Conservation (phyloP, 257 asterid genomes). For the Fraxinus excelsior region DNA sequence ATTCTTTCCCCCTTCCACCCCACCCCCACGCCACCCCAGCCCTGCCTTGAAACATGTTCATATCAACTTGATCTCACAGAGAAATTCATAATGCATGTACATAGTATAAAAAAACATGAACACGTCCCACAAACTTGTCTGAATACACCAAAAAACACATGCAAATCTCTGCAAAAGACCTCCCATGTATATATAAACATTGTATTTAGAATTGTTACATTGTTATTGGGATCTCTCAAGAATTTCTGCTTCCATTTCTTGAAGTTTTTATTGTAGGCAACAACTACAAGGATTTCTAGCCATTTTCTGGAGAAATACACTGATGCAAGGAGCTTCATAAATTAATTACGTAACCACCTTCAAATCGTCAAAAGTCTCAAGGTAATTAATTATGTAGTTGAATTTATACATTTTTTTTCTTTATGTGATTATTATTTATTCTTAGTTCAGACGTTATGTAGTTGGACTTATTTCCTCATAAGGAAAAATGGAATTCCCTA, state of each 20-base stretch:
- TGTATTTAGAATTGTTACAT: not conserved
- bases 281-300: not conserved
- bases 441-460: not conserved
- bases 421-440: not conserved
- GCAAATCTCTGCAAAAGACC: not conserved
- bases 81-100: not conserved
- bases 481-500: not conserved
- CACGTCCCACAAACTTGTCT: not conserved
- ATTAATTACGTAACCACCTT: not conserved
- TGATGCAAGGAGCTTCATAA: not conserved
- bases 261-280: not conserved
- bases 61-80: not conserved
- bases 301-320: not conserved
- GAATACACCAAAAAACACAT: not conserved
- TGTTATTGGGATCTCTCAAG: not conserved
- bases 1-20: constrained; percentile 22
- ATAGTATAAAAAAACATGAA: not conserved
- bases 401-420: too few relatives aligned
- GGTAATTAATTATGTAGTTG: not conserved
- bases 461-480: constrained; percentile 28
- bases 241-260: not conserved
- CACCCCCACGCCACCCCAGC: not conserved
- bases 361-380: not conserved
- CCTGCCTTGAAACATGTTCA: too few relatives aligned
- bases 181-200: too few relatives aligned